Percentiles rank a stretch among this genome's conserved stretches.
phyloP scores from a whole-genome alignment of 2,329 filamentous ascomycete species.

The Penicillium glabrum region DNA sequence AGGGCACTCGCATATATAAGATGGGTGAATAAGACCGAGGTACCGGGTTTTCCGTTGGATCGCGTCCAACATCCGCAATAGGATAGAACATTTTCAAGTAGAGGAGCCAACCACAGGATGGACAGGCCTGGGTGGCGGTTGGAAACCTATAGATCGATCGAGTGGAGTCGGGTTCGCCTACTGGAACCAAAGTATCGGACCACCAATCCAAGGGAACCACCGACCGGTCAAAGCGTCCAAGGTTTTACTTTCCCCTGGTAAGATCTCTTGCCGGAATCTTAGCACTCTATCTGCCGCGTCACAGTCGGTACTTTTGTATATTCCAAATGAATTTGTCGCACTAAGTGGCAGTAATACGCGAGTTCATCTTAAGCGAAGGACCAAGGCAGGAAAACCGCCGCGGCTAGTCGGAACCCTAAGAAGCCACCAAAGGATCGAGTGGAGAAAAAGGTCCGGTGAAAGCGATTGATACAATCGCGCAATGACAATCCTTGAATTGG shows the following conservation, averaged over 20 bases:
- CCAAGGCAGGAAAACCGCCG: neutral
- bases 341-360: neutral
- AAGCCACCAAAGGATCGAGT: neutral
- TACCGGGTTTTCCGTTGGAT: neutral
- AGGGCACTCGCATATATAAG: neutral
- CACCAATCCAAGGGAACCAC: neutral
- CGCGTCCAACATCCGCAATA: neutral
- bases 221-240: neutral
- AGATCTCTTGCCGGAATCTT: neutral
- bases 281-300: neutral
- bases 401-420: neutral
- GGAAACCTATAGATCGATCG: neutral
- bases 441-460: neutral
- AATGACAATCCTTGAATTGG: neutral
- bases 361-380: neutral
- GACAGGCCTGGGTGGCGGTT: neutral
- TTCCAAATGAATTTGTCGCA: neutral
- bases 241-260: neutral
- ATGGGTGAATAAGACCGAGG: neutral
- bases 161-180: constrained; percentile 2
- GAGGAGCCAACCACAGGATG: neutral
- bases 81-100: neutral
- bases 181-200: neutral
- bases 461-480: neutral
- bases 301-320: neutral